Evolutionary conservation across 2,329 filamentous ascomycete genomes (phyloP).

Genomic region (Coniochaeta hoffmannii): DNA sequence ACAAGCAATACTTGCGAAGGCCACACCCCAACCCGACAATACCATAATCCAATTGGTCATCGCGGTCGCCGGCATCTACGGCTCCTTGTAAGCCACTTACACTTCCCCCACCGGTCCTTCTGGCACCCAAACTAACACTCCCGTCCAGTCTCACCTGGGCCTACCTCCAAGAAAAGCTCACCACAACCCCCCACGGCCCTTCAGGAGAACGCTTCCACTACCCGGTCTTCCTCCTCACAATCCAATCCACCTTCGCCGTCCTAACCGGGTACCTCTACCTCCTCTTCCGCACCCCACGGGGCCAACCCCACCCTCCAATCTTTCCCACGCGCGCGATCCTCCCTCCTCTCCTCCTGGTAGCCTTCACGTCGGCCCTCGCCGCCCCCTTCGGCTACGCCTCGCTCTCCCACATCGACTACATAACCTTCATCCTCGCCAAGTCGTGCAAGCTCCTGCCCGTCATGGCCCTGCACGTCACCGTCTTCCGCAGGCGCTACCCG

Average conservation of each 20-base stretch:
- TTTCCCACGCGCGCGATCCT: constrained; percentile 74
- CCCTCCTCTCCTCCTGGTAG: constrained; percentile 73
- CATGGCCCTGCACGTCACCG: constrained; percentile 89
- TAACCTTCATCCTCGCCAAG: constrained; percentile 95
- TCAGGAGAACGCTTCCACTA: constrained; percentile 70
- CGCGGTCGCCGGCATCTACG: constrained; percentile 93
- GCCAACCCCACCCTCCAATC: constrained; percentile 50
- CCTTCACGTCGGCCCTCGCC: constrained; percentile 79
- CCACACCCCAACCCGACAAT: constrained; percentile 30
- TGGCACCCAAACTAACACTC: not conserved
- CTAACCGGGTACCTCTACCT: constrained; percentile 78
- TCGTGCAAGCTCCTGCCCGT: constrained; percentile 98
- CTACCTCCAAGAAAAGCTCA: constrained; percentile 93
- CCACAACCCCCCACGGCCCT: constrained; percentile 78
- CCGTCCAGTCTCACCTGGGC: constrained; percentile 77
- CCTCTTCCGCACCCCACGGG: constrained; percentile 49
- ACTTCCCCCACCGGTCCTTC: not conserved
- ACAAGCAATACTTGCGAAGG: constrained; percentile 2
- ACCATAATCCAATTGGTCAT: constrained; percentile 71
- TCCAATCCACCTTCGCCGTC: constrained; percentile 86
- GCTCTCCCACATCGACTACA: constrained; percentile 91
- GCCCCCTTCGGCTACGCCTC: constrained; percentile 94
- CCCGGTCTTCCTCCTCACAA: constrained; percentile 90
- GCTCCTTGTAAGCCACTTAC: constrained; percentile 66
- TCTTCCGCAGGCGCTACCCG: constrained; percentile 85